Evolutionary conservation across 495 filamentous ascomycete genomes (phyloP), one percentile per base, ranked within the genome.

Genomic region (Jackrogersella minutella): DNA sequence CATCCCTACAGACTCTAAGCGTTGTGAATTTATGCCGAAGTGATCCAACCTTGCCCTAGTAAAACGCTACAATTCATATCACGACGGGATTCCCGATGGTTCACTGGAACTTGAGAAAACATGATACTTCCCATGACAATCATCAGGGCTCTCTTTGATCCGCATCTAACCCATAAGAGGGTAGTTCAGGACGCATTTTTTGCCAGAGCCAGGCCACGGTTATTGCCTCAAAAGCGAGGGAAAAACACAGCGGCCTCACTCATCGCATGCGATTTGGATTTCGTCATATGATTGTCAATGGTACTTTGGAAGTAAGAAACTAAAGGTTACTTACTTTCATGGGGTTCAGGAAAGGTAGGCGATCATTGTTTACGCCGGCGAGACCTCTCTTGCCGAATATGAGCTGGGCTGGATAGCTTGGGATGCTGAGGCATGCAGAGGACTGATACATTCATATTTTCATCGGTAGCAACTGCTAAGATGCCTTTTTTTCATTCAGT

Each of bases 81-180:
- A n/a, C n/a, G 26, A 30, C 7, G 7, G 26, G 26, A 7, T 30
- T 30, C 26, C 26, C 3, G 26, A 7, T 7, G 26, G n/a, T 30
- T 30, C 7, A 30, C 26, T 30, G 26, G n/a, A 40, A 43, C 8
- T 24, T 16, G 46, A 50, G 33, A 14, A 46, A 52, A 54, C 1
- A 44, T 10, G 26, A 51, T 3, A 39, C 31, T 9, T 3, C 14
- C 3, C 7, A 41, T 16, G 55, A 37, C 62, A 72, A 77, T 74
- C 78, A 77, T 83, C 81, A 80, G 81, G 70, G 80, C 81, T 83
- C 81, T 84, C 81, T 84, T 82, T 83, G 76, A 72, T 80, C 79
- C 64, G 78, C 77, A 82, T 70, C 58, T 59, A 62, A 36, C 66
- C 63, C 53, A 7, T 41, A 19, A 8, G 8, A 56, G 46, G 52